Evolutionary conservation across 441 rosid genomes (phyloP).

Genomic region (Capsella rubella): DNA sequence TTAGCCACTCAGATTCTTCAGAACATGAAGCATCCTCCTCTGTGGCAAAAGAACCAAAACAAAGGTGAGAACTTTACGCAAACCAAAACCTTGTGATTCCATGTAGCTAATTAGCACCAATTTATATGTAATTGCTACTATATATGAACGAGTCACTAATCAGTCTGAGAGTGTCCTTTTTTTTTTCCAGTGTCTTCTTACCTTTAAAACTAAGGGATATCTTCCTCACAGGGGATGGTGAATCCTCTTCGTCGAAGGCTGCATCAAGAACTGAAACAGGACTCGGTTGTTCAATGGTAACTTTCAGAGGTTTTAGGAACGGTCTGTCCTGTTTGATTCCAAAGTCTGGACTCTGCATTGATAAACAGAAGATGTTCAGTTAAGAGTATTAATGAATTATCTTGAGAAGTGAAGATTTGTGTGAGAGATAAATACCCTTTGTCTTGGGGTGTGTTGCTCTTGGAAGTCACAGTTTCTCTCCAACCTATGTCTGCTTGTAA

Average conservation of each 20-base stretch:
- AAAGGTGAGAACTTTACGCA: constrained; percentile 22
- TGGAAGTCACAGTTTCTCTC: constrained; percentile 45
- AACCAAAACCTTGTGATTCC: constrained; percentile 16
- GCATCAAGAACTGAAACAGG: constrained; percentile 96
- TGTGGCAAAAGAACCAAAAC: constrained; percentile 46
- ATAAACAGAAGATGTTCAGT: constrained; percentile 38
- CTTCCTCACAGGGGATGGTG: constrained; percentile 83
- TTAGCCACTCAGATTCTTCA: constrained; percentile 57
- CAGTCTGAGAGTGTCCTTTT: neutral
- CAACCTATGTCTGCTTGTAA: constrained; percentile 64
- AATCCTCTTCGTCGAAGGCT: constrained; percentile 72
- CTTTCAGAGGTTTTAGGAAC: constrained; percentile 45
- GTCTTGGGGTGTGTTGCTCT: constrained; percentile 49
- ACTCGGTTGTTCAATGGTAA: constrained; percentile 85
- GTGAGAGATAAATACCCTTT: constrained; percentile 54
- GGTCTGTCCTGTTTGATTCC: constrained; percentile 51
- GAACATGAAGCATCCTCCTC: constrained; percentile 55
- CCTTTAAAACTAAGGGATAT: constrained; percentile 70
- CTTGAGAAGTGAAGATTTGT: constrained; percentile 22
- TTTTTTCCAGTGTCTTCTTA: constrained; percentile 44
- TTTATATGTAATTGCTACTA: neutral
- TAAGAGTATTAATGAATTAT: constrained; percentile 11
- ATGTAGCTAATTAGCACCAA: neutral
- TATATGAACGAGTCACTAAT: constrained; percentile 4
- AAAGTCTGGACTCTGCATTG: constrained; percentile 56